Base-by-base conservation (phyloP, 2,329 filamentous ascomycete species). In the Davidsoniella neocaledoniae region DNA sequence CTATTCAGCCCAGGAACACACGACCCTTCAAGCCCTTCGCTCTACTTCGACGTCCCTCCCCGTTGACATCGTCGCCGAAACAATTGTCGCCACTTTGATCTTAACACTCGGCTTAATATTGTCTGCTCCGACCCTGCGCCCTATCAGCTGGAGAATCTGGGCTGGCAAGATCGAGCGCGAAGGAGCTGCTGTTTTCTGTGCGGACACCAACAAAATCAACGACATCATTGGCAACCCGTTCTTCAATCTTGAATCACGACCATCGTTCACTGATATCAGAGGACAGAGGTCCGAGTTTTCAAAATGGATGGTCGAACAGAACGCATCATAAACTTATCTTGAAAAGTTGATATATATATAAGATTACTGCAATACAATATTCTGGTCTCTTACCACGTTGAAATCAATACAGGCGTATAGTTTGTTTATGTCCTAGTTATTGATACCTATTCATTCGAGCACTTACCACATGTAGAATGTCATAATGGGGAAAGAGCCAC, bases 1-100 rank as follows among this genome's bases (percentile, higher is more conserved):
- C 67, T 98, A 96, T 67, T 98, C 91, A 47, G 87, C 88, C 43
- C 84, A 94, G 65, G 91, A 98, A 68, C 85, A 94, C 67, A 83
- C 86, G 5, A 72, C 79, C 19, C 75, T 94, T 46, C 77, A 80
- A 57, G 75, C 80, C 50, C 71, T 72, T 57, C 66, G 67, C 49
- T 69, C 70, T 33, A 64, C 70, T 48, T 58, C 67, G 2, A 60
- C 65, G 51, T 68, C 73, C 14, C 73, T 96, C 1, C 90, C 91
- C 0, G 66, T 84, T 54, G 91, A 98, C 60, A 93, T 98, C 58
- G 77, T 79, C 37, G 73, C 94, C 57, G 91, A 98, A 66, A 87
- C 88, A 1, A 70, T 96, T 14, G 63, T 83, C 41, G 84, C 87
- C 1, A 81, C 91, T 4, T 64, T 93, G 21, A 62, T 88, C n/a